Base-by-base conservation (phyloP, 345 rosid species). In the Acer negundo region DNA sequence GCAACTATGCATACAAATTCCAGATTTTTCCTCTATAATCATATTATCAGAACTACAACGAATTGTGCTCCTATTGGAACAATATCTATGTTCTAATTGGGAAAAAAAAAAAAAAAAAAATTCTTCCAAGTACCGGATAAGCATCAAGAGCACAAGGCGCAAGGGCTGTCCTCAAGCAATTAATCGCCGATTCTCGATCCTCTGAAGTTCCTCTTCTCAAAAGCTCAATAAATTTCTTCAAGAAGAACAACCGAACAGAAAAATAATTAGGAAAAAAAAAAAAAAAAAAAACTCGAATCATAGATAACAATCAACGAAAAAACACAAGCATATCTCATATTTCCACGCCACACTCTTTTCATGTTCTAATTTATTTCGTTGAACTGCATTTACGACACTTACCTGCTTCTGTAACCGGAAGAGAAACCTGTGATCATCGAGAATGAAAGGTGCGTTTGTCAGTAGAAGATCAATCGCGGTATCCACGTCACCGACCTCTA, bases 111-210 rank as follows among this genome's bases (percentile, higher is more conserved):
- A 19, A 72, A 7, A 74, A 28, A 22, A 68, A 6, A 6, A 19
- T 38, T 0, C n/a, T 40, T 42, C 35, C 16, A 61, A 66, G 22
- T 84, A 95, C 98, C 84, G 98, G 98, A 85, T 95, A 95, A 26
- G 98, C 99, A 83, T 93, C 92, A 72, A 95, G 97, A 75, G 99
- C 99, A 87, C 91, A 95, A 4, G 99, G 99, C 71, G 98, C 98
- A 78, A 95, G 93, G 79, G 78, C 85, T 20, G 87, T 93, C 86
- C 98, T 90, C 78, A 89, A 83, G 88, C 93, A 93, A 75, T 70
- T 77, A 83, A 95, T 91, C 15, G 98, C 98, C 66, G 87, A 86
- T 73, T 82, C 82, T 61, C 91, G 86, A 62, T 82, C 97, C 80
- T 93, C 90, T 6, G 74, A 56, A 3, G 90, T 90, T 74, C 98